Evolutionary conservation across 495 filamentous ascomycete genomes (phyloP).

Genomic region (Physcia stellaris): DNA sequence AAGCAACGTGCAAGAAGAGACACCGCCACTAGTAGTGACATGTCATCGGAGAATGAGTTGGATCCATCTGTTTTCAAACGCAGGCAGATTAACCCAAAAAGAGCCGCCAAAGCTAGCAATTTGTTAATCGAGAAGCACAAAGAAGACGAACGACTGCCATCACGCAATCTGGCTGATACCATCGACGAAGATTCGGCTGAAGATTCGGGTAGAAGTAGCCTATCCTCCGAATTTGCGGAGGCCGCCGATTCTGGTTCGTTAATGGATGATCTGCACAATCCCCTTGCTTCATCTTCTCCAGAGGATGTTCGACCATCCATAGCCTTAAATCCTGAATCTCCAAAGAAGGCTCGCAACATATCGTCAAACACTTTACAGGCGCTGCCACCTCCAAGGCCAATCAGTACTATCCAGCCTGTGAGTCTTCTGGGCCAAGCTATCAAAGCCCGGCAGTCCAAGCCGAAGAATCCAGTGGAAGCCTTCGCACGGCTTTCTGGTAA

Average conservation of each 20-base stretch:
- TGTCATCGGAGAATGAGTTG: slow-evolving; percentile 81
- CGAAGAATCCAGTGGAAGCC: slow-evolving; percentile 66
- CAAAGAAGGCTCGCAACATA: slow-evolving; percentile 43
- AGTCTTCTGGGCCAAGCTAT: slow-evolving; percentile 60
- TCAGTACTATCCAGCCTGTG: slow-evolving; percentile 69
- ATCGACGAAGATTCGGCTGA: slow-evolving; percentile 47
- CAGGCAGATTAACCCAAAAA: slow-evolving; percentile 40
- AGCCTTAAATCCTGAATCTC: slow-evolving; percentile 30
- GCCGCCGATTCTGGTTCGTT: slow-evolving; percentile 49
- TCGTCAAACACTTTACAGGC: slow-evolving; percentile 51
- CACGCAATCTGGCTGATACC: slow-evolving; percentile 28
- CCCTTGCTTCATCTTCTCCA: slow-evolving; percentile 11
- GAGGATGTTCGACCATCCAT: slow-evolving; percentile 13
- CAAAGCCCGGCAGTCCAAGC: slow-evolving; percentile 66
- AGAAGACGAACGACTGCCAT: slow-evolving; percentile 39
- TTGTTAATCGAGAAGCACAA: slow-evolving; percentile 43
- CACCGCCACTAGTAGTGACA: slow-evolving; percentile 81
- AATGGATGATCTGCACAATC: slow-evolving; percentile 34
- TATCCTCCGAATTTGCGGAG: slow-evolving; percentile 57
- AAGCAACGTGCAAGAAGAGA: slow-evolving; percentile 67
- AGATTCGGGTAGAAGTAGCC: slow-evolving; percentile 48
- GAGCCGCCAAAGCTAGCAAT: slow-evolving; percentile 40
- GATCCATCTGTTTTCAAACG: slow-evolving; percentile 52
- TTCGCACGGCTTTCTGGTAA: slow-evolving; percentile 82
- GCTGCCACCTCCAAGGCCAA: slow-evolving; percentile 82